Conservation (phyloP, 208 protist genomes). For the Trypanosoma caninum region DNA sequence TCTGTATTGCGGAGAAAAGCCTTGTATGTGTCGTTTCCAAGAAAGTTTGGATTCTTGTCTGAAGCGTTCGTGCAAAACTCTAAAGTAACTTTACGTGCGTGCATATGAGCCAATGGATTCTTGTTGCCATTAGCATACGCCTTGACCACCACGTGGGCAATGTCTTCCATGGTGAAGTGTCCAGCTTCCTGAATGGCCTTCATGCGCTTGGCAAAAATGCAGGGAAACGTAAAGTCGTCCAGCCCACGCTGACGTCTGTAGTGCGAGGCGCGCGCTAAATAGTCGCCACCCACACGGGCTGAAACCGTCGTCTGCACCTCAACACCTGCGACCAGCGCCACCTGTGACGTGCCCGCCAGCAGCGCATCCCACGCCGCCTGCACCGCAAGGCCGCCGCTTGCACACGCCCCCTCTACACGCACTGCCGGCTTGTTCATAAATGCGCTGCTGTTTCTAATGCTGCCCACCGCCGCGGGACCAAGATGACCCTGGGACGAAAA, state of each 20-base stretch:
- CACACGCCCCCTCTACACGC: conserved; percentile 90
- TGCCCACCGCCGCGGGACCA: conserved; percentile 66
- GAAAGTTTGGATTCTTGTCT: conserved; percentile 71
- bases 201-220: conserved; percentile 86
- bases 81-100: conserved; percentile 57
- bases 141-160: conserved; percentile 84
- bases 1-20: conserved; percentile 75
- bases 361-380: conserved; percentile 51
- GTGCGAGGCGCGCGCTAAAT: conserved; percentile 87
- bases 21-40: conserved; percentile 84
- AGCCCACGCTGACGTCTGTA: conserved; percentile 81
- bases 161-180: conserved; percentile 87
- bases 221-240: conserved; percentile 93
- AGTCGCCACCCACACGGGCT: conserved; percentile 80
- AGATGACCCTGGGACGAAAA: conserved; percentile 90
- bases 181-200: conserved; percentile 65
- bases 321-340: conserved; percentile 75
- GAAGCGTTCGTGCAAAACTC: conserved; percentile 60
- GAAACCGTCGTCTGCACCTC: conserved; percentile 88
- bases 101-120: conserved; percentile 92
- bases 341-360: conserved; percentile 55
- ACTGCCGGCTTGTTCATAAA: conserved; percentile 71
- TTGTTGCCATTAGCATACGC: conserved; percentile 84
- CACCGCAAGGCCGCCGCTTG: conserved; percentile 83
- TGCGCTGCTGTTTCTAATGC: conserved; percentile 25